These are phyloP conservation scores for Termitomyces eurrhizus DNA, from an alignment of 768 basidiomycete species.

Conservation along the genomic window DNA sequence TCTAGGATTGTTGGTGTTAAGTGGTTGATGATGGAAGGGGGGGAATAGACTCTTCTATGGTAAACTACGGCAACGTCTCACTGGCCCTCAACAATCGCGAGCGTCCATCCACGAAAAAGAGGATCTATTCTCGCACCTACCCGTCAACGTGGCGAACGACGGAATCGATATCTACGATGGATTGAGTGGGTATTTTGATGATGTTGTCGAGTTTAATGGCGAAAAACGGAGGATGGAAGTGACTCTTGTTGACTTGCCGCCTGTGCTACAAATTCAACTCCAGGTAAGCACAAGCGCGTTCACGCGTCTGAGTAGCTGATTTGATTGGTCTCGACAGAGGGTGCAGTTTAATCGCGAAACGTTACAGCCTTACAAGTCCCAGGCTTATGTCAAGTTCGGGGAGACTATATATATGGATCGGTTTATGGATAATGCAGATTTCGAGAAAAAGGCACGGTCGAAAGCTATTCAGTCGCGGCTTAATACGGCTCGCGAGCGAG, in stretches of 20 bases:
- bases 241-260: slow-evolving; percentile 80
- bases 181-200: slow-evolving; percentile 86
- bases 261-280: slow-evolving; percentile 90
- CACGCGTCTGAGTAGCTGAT: neutral
- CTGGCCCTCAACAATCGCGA: slow-evolving; percentile 37
- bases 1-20: neutral
- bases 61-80: slow-evolving; percentile 60
- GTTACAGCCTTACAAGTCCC: slow-evolving; percentile 90
- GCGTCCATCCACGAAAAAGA: slow-evolving; percentile 78
- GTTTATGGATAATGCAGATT: slow-evolving; percentile 76
- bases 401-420: slow-evolving; percentile 90
- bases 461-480: slow-evolving; percentile 70
- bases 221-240: slow-evolving; percentile 87
- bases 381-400: slow-evolving; percentile 89
- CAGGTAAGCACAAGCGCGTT: slow-evolving; percentile 54
- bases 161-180: slow-evolving; percentile 94
- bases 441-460: slow-evolving; percentile 65
- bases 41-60: slow-evolving; percentile 73
- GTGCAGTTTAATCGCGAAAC: slow-evolving; percentile 95
- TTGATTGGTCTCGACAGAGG: slow-evolving; percentile 41
- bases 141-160: slow-evolving; percentile 88
- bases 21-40: neutral
- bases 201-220: slow-evolving; percentile 83
- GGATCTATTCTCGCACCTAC: slow-evolving; percentile 90
- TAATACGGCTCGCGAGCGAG: slow-evolving; percentile 57